These are phyloP conservation scores for Nannochloropsis salina DNA, from an alignment of 108 stramenopile species.

Conservation along the genomic window DNA sequence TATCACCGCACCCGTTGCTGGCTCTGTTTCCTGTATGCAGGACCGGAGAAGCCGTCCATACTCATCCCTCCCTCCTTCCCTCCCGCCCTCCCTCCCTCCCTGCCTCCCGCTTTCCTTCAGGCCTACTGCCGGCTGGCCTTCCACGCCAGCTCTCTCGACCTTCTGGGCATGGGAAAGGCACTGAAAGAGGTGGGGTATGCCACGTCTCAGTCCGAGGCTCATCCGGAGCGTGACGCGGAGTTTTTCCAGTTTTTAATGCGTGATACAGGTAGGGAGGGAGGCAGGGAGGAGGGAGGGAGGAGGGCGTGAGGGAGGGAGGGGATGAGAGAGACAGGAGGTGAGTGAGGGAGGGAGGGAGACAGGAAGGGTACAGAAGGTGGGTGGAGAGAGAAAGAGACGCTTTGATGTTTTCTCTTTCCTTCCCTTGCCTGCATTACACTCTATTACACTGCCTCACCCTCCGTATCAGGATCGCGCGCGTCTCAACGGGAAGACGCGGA, in stretches of 20 bases:
- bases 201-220: neutral
- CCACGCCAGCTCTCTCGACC: neutral
- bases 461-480: neutral
- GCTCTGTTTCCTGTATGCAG: neutral
- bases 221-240: neutral
- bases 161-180: neutral
- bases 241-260: neutral
- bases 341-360: no score
- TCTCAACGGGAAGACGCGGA: neutral
- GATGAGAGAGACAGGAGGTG: no score
- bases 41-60: neutral
- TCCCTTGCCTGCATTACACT: neutral
- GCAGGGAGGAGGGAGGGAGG: no score
- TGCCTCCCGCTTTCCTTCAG: neutral
- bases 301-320: no score
- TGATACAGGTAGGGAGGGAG: neutral
- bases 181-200: neutral
- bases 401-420: neutral
- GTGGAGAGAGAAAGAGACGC: neutral
- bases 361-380: no score
- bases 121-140: neutral
- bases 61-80: conserved; percentile 3
- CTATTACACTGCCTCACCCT: neutral
- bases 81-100: neutral
- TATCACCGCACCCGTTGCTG: neutral